Evolutionary conservation across 1,284 basidiomycete genomes (phyloP), one percentile per base, ranked within the genome.

Genomic region (Athelia sp.): DNA sequence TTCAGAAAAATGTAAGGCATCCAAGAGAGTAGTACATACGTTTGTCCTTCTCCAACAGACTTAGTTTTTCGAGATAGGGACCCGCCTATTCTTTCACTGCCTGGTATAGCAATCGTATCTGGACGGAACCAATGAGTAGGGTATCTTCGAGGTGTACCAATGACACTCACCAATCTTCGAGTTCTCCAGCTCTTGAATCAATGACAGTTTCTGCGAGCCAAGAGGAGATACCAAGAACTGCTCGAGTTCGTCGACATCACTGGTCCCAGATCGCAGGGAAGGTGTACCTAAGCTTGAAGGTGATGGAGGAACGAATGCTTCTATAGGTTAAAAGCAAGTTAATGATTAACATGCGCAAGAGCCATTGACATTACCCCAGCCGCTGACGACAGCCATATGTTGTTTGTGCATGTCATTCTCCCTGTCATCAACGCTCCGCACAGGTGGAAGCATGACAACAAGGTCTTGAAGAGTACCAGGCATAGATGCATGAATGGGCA

Each of bases 341-440:
- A 50, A 13, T 29, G 50, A 21, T 48, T 19, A 35, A 46, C 45
- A 35, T 4, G 10, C 8, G 43, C 23, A n/a, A 38, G 35, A 35
- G 22, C 45, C 6, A 26, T 21, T 47, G 32, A 34, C 18, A 47
- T 36, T 57, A 84, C 83, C 59, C 80, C 80, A 82, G 17, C 81
- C 82, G 57, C 78, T 69, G 2, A 83, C 72, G 24, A 82, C 58
- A 4, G 71, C 63, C 69, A 86, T 74, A 59, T 79, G 76, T 48
- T 72, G 67, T 26, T 58, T 61, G 21, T 69, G 63, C 3, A 74
- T 46, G 47, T 81, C 72, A 6, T 63, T 64, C 22, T 75, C 74
- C 35, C 65, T 55, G 43, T 72, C 62, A 18, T 68, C 65, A 32
- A 67, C 56, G 11, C 58, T 54, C 14, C 62, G 55, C 13, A 56